Conservation (phyloP, 495 filamentous ascomycete genomes). For the Daldinia vernicosa region DNA sequence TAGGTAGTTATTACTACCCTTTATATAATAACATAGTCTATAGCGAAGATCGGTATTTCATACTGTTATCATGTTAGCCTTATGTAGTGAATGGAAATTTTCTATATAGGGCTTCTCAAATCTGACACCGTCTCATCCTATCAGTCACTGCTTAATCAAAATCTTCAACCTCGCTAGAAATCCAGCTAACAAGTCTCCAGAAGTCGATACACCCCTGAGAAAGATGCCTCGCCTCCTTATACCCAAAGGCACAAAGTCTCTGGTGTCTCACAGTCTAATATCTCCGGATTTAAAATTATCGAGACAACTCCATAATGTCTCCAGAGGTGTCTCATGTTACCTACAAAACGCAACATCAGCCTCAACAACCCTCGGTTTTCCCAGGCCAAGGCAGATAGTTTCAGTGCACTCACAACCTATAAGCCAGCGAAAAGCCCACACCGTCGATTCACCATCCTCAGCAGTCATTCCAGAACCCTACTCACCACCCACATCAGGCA, state of each 20-base stretch:
- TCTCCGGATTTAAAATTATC: conserved; percentile 2
- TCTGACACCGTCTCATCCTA: background rate
- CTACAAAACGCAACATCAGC: background rate
- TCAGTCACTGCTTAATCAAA: background rate
- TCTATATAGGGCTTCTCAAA: background rate
- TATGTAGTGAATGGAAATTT: background rate
- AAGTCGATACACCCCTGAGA: background rate
- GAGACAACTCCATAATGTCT: conserved; percentile 16
- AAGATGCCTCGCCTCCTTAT: conserved; percentile 19
- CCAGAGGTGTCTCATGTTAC: conserved; percentile 1
- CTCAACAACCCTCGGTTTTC: conserved; percentile 32
- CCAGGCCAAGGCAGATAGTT: conserved; percentile 36
- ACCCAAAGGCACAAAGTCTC: conserved; percentile 9
- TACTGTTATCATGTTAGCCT: background rate
- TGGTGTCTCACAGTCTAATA: background rate
- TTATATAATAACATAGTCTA: background rate
- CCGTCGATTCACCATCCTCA: conserved; percentile 39
- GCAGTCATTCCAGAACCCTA: conserved; percentile 56
- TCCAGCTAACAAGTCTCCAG: conserved; percentile 19
- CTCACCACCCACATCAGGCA: conserved; percentile 73
- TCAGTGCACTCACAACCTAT: conserved; percentile 8
- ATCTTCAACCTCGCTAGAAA: background rate
- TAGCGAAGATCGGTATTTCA: background rate
- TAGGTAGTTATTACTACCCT: background rate
- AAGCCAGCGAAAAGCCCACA: conserved; percentile 30